A percentile compares a stretch with the other conserved stretches of the same genome.
phyloP scores from a whole-genome alignment of 805 yeast genomes.

The Suhomyces vadensis region DNA sequence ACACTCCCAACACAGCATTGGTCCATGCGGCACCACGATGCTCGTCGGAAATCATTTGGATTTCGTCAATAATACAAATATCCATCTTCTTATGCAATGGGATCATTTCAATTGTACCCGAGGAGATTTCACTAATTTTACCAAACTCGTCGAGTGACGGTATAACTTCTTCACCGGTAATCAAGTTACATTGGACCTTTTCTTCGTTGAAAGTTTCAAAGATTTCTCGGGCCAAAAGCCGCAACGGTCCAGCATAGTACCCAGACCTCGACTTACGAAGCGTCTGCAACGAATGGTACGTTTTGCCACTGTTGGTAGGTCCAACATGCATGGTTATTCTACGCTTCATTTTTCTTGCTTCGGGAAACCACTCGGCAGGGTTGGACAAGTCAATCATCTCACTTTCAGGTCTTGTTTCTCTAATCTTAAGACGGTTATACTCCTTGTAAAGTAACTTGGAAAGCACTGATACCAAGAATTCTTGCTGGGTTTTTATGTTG shows the following conservation, averaged over 20 bases:
- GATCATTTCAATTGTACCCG: constrained; percentile 94
- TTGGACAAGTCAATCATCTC: constrained; percentile 29
- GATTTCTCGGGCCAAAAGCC: constrained; percentile 88
- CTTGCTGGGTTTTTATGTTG: constrained; percentile 17
- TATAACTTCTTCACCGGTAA: constrained; percentile 95
- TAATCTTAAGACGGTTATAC: constrained; percentile 16
- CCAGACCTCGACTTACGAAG: constrained; percentile 70
- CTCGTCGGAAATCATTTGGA: constrained; percentile 87
- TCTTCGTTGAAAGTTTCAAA: constrained; percentile 74
- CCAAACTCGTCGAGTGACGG: constrained; percentile 70
- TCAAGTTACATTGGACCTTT: constrained; percentile 72
- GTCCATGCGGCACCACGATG: constrained; percentile 95
- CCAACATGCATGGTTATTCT: constrained; percentile 92
- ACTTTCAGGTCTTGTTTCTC: constrained; percentile 11
- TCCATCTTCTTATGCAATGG: constrained; percentile 70
- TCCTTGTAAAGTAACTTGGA: constrained; percentile 26
- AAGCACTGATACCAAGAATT: constrained; percentile 23
- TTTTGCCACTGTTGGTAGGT: constrained; percentile 96
- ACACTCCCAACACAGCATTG: constrained; percentile 80
- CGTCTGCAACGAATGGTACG: constrained; percentile 74
- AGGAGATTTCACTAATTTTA: constrained; percentile 67
- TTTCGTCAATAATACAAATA: constrained; percentile 90
- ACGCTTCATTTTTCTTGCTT: constrained; percentile 76
- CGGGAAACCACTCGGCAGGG: constrained; percentile 72
- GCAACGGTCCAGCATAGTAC: constrained; percentile 90